Evolutionary conservation across 2,329 filamentous ascomycete species (phyloP), one percentile per base, ranked within the genome.

Genomic region (Clarireedia paspali): DNA sequence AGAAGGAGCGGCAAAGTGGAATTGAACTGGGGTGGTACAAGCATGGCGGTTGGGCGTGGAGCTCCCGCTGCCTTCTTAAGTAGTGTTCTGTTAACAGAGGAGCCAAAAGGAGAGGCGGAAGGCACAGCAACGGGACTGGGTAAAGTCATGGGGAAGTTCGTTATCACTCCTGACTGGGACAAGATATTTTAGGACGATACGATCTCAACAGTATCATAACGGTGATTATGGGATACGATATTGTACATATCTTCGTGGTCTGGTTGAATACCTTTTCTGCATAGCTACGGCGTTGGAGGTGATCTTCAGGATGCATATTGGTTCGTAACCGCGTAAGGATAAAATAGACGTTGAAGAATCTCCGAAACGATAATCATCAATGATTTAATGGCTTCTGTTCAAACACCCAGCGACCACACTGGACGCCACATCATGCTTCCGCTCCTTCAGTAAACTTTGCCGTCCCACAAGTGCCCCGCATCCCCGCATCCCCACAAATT

Each of bases 1-100:
- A 78, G 81, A 58, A 77, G 79, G 66, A 85, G 81, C 7, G 83
- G 83, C 59, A 80, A 78, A 57, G 78, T 83, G 2, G 80, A 84
- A 68, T 71, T 86, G 34, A 77, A 78, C 68, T 86, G 82, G 81
- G 83, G 83, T 50, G 82, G 82, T 26, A 76, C 75, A 58, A 73
- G 71, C 38, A 72, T 84, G 55, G 74, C 78, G 62, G 70, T 85
- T 60, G 72, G 71, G 38, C 71, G 74, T 3, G 80, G 78, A 20
- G 74, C 77, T 12, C 77, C 76, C 52, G 75, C 77, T 26, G 75
- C 76, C 60, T 85, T 84, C 64, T 62, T 83, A 58, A 82, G 78
- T 10, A 80, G 78, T 40, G 80, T 80, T 2, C 77, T 83, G 50
- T 75, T 86, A 53, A 73, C 84, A 62, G 62, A 45, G 69, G 60